phyloP scores from a whole-genome alignment of 2,329 filamentous ascomycete genomes.

The Diaporthe velutina region DNA sequence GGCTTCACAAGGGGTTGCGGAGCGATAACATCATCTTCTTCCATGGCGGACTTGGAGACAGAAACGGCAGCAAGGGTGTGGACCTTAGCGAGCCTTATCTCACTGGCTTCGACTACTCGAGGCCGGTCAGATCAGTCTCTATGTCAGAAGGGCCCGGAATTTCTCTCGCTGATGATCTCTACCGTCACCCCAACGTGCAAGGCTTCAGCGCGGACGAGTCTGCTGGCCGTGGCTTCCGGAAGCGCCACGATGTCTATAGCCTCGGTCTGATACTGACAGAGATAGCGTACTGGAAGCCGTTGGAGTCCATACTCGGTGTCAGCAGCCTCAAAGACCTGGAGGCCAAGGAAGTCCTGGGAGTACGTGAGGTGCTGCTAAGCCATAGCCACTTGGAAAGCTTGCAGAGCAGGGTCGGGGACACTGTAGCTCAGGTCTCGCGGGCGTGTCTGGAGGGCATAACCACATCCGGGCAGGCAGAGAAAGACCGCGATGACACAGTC shows the following conservation, averaged over 20 bases:
- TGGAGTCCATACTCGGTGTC: neutral
- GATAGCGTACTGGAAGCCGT: neutral
- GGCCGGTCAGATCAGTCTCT: neutral
- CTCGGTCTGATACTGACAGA: neutral
- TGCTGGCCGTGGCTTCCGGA: neutral
- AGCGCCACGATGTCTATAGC: slow-evolving; percentile 1
- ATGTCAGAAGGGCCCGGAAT: neutral
- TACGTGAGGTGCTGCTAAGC: neutral
- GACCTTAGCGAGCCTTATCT: neutral
- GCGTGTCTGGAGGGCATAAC: neutral
- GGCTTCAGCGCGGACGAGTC: neutral
- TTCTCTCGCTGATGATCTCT: neutral
- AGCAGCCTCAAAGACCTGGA: neutral
- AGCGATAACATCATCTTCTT: slow-evolving; percentile 1
- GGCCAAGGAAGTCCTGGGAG: neutral
- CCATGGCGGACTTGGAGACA: neutral
- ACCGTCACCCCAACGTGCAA: neutral
- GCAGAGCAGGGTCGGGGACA: neutral
- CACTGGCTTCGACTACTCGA: neutral
- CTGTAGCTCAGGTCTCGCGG: neutral
- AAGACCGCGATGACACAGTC: neutral
- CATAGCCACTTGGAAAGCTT: neutral
- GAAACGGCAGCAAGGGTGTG: neutral
- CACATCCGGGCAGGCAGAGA: neutral
- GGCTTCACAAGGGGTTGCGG: neutral